Evolutionary conservation across 179 eudicot genomes (phyloP).

Genomic region (Carnegiea gigantea): DNA sequence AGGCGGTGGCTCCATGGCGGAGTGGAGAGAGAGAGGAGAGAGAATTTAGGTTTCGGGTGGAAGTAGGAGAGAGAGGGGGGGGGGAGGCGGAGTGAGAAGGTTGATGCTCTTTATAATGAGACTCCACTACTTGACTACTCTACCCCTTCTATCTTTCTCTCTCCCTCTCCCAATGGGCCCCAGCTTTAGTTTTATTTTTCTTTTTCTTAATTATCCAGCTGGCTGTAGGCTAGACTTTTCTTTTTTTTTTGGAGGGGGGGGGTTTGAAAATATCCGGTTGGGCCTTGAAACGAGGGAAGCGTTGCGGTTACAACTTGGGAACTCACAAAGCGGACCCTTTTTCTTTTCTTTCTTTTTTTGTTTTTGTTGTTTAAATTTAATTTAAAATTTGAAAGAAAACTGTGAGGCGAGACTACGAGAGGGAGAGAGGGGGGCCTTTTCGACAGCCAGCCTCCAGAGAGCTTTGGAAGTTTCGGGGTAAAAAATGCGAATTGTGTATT

Average conservation of each 20-base stretch:
- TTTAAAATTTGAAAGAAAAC: too few relatives aligned
- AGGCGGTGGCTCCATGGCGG: conserved; percentile 28
- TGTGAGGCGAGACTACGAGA: too few relatives aligned
- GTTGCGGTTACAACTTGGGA: background rate
- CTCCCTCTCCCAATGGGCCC: background rate
- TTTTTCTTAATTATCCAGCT: background rate
- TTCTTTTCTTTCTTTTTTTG: background rate
- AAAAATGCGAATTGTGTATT: too few relatives aligned
- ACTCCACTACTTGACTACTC: conserved; percentile 8
- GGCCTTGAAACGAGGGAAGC: background rate
- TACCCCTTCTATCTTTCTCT: background rate
- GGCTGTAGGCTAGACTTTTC: background rate
- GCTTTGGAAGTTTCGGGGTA: too few relatives aligned
- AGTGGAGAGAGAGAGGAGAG: background rate
- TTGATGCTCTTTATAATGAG: conserved; percentile 13
- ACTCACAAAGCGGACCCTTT: background rate
- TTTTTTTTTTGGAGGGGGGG: too few relatives aligned
- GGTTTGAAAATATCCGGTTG: background rate
- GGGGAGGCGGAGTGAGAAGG: background rate
- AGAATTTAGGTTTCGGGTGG: background rate
- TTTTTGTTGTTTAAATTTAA: background rate
- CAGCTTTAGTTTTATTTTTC: background rate
- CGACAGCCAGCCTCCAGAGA: too few relatives aligned
- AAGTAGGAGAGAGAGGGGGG: conserved; percentile 4
- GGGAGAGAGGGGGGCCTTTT: too few relatives aligned